These are phyloP conservation scores for Artemisia annua DNA, from an alignment of 129 eudicot genomes.

Conservation along the genomic window DNA sequence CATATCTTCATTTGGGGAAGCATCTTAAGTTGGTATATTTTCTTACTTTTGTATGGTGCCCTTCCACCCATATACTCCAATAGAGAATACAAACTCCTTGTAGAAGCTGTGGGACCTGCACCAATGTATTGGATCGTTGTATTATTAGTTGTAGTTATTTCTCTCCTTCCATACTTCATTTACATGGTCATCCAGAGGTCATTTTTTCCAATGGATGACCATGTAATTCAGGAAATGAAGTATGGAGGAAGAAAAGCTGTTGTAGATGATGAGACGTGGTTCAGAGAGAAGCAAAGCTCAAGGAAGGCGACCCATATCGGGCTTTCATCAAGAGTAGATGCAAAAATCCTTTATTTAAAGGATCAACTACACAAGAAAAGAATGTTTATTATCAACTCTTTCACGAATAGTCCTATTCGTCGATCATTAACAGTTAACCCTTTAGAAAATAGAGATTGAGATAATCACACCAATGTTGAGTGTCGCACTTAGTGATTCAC, in stretches of 20 bases:
- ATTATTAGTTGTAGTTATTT: slow-evolving; percentile 40
- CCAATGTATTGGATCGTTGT: slow-evolving; percentile 47
- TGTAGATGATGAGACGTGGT: slow-evolving; percentile 45
- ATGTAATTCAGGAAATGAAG: slow-evolving; percentile 56
- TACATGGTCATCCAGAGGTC: slow-evolving; percentile 43
- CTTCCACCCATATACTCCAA: slow-evolving; percentile 44
- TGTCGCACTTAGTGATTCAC: slow-evolving; percentile 25
- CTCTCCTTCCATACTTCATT: slow-evolving; percentile 52
- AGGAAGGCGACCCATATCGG: slow-evolving; percentile 47
- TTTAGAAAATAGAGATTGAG: slow-evolving; percentile 32
- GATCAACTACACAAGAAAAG: slow-evolving; percentile 44
- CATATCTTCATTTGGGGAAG: slow-evolving; percentile 62
- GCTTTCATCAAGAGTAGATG: slow-evolving; percentile 56
- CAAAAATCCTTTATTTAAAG: slow-evolving; percentile 45
- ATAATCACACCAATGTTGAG: slow-evolving; percentile 2
- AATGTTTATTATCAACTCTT: slow-evolving; percentile 42
- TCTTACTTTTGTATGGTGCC: slow-evolving; percentile 40
- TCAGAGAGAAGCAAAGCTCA: slow-evolving; percentile 49
- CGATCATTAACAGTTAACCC: slow-evolving; percentile 39
- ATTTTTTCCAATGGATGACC: slow-evolving; percentile 53
- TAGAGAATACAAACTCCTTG: slow-evolving; percentile 35
- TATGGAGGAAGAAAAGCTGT: slow-evolving; percentile 34
- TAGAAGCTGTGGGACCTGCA: slow-evolving; percentile 50
- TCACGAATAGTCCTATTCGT: slow-evolving; percentile 46
- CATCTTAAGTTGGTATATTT: slow-evolving; percentile 48